Conservation (phyloP, 306 rosid species). For the Vigna radiata region DNA sequence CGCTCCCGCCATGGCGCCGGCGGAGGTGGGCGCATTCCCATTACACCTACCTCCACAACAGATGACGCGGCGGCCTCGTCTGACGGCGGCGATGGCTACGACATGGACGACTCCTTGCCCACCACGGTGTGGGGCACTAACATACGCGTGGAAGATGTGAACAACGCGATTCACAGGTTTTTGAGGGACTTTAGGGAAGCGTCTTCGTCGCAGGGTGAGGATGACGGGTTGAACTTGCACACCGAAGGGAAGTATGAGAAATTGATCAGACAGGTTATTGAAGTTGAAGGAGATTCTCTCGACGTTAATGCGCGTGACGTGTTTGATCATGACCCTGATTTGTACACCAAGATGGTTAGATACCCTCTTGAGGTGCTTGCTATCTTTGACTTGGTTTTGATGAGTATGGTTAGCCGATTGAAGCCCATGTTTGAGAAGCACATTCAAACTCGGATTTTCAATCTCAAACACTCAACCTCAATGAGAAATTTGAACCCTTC, state of each 20-base stretch:
- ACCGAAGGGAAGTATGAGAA: constrained; percentile 82
- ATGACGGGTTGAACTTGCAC: constrained; percentile 47
- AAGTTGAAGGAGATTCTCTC: constrained; percentile 77
- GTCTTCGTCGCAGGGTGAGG: constrained; percentile 59
- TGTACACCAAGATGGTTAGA: constrained; percentile 92
- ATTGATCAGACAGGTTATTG: constrained; percentile 70
- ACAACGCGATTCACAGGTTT: constrained; percentile 79
- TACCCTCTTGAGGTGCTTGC: constrained; percentile 98
- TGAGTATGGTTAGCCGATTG: constrained; percentile 85
- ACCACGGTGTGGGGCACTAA: constrained; percentile 95
- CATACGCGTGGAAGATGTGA: constrained; percentile 94
- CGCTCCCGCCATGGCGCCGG: constrained; percentile 53
- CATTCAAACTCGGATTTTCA: constrained; percentile 88
- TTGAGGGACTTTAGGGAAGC: constrained; percentile 72
- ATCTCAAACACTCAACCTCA: constrained; percentile 76
- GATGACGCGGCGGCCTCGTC: constrained; percentile 75
- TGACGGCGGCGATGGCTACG: constrained; percentile 82
- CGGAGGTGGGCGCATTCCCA: constrained; percentile 37
- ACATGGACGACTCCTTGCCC: constrained; percentile 80
- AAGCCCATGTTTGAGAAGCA: constrained; percentile 88
- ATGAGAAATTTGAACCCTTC: constrained; percentile 95
- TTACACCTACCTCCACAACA: constrained; percentile 80
- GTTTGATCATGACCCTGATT: constrained; percentile 85
- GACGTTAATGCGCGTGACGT: constrained; percentile 86
- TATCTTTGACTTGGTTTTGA: constrained; percentile 90